Base-by-base conservation (phyloP, 495 filamentous ascomycete species). In the Usnea hakonensis region DNA sequence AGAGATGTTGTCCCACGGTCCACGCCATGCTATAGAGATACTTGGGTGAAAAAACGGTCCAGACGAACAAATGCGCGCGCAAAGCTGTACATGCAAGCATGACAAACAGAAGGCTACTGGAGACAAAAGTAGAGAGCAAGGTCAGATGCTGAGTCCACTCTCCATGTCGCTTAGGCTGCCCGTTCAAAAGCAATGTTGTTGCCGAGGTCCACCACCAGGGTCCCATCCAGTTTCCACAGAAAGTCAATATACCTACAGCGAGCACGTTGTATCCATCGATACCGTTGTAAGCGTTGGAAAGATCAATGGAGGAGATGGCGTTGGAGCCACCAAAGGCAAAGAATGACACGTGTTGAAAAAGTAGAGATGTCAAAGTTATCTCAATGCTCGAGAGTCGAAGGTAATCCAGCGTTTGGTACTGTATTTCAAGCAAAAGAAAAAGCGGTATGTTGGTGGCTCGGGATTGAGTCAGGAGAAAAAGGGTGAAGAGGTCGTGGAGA, bases 41-140 rank as follows among this genome's bases (percentile, higher is more conserved):
- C 74, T 97, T 99, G 5, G 95, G 95, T 57, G 87, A 91, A 74
- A 99, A 99, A 35, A 99, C 95, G 0, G 91, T 97, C 95, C 95
- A 99, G 59, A 99, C 90, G 74, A 99, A 99, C 64, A 99, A 75
- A 78, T 99, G 95, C 48, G 87, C 88, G 67, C 94, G 78, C 69
- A 97, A 69, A 14, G 81, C 75, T 62, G 90, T 90, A 71, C 95
- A 99, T 35, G 95, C 90, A 32, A 80, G 83, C 91, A 96, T 96
- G 11, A 96, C 89, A 37, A 83, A 87, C 21, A 83, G 72, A 58
- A 88, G 72, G 28, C 80, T 80, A 4, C 74, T 72, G 9, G 86
- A 77, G 37, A 79, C 71, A 66, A 90, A 92, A 28, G 87, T 72
- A 21, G 90, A 94, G 68, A 89, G 67, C 59, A 87, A 57, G 0